phyloP scores from a whole-genome alignment of 257 asterid species.

The Solanum rostratum region DNA sequence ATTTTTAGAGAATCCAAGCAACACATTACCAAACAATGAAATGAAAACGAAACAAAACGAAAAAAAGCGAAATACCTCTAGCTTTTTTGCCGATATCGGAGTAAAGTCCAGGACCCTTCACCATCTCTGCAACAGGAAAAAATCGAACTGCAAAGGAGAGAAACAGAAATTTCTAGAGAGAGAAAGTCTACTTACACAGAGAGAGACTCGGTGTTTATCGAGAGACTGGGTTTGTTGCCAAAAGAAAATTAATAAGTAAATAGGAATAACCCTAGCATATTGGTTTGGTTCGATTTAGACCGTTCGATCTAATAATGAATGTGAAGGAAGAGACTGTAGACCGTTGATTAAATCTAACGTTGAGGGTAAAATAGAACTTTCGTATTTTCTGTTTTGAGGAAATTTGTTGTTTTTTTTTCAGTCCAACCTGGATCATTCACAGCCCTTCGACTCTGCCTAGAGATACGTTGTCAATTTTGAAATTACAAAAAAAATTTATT shows the following conservation, averaged over 20 bases:
- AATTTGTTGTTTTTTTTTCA: neutral
- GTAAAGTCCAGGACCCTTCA: neutral
- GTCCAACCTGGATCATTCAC: neutral
- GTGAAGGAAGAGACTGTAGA: neutral
- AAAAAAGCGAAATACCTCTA: neutral
- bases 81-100: neutral
- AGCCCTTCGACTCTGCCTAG: neutral
- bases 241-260: neutral
- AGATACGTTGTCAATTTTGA: neutral
- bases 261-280: neutral
- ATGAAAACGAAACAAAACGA: neutral
- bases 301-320: neutral
- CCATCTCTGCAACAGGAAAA: neutral
- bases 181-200: neutral
- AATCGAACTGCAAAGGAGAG: neutral
- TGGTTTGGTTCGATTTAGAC: neutral
- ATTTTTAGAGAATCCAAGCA: neutral
- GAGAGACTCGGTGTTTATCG: neutral
- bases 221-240: neutral
- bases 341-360: neutral
- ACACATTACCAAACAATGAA: neutral
- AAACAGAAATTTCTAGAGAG: neutral
- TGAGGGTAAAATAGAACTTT: neutral
- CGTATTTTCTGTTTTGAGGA: neutral
- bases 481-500: neutral